These are phyloP conservation scores for Limonium bicolor DNA, from an alignment of 148 eudicot species.

Conservation along the genomic window DNA sequence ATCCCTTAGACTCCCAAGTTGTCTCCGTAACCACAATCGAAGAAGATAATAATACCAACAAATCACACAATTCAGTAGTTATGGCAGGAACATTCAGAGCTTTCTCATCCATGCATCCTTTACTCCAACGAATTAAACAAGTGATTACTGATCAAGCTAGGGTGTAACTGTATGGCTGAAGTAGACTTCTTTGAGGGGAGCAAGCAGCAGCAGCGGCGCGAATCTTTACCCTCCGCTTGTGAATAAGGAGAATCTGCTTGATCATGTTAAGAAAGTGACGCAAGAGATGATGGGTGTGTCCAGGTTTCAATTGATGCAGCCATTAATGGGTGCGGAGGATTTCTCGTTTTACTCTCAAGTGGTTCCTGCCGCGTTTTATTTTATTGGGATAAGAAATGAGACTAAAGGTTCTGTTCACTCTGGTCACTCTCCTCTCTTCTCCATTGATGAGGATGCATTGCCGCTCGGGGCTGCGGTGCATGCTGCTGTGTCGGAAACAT, in stretches of 20 bases:
- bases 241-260: slow-evolving; percentile 39
- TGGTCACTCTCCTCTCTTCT: slow-evolving; percentile 20
- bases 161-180: slow-evolving; percentile 47
- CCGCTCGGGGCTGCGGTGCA: slow-evolving; percentile 36
- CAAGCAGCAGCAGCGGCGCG: too few relatives aligned
- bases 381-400: slow-evolving; percentile 35
- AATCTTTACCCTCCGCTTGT: slow-evolving; percentile 74
- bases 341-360: slow-evolving; percentile 56
- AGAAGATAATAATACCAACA: slow-evolving; percentile 17
- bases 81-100: slow-evolving; percentile 66
- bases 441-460: slow-evolving; percentile 25
- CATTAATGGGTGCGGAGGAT: slow-evolving; percentile 84
- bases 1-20: slow-evolving; percentile 69
- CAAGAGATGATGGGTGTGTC: slow-evolving; percentile 29
- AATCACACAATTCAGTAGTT: slow-evolving; percentile 15
- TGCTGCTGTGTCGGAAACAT: slow-evolving; percentile 25
- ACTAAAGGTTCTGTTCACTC: slow-evolving; percentile 3
- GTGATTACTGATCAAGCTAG: slow-evolving; percentile 45
- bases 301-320: slow-evolving; percentile 23
- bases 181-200: slow-evolving; percentile 46
- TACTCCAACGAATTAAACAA: slow-evolving; percentile 45
- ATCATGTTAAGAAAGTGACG: slow-evolving; percentile 42
- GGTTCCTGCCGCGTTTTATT: slow-evolving; percentile 56
- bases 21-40: slow-evolving; percentile 53
- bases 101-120: slow-evolving; percentile 37